phyloP scores from a whole-genome alignment of 2,329 filamentous ascomycete genomes.

The Tolypocladium ovalisporum region DNA sequence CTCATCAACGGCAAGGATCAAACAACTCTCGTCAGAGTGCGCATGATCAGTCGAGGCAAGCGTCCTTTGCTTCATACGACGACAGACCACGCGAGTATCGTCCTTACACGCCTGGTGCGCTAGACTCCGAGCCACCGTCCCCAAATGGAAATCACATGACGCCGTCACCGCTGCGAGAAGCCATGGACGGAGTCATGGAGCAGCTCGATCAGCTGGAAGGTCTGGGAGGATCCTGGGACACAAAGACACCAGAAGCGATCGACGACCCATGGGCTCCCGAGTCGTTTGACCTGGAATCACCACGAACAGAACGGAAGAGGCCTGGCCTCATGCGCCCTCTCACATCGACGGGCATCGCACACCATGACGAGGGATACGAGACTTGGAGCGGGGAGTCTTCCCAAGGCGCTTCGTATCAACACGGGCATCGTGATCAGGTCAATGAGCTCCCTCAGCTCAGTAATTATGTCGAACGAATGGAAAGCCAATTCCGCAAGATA shows the following conservation, averaged over 20 bases:
- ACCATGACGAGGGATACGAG: slow-evolving; percentile 50
- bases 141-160: slow-evolving; percentile 60
- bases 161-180: slow-evolving; percentile 82
- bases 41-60: slow-evolving; percentile 22
- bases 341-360: slow-evolving; percentile 62
- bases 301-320: slow-evolving; percentile 13
- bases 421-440: slow-evolving; percentile 32
- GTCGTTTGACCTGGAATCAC: slow-evolving; percentile 53
- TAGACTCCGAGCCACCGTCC: slow-evolving; percentile 53
- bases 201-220: slow-evolving; percentile 70
- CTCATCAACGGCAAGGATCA: slow-evolving; percentile 19
- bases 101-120: slow-evolving; percentile 43
- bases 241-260: slow-evolving; percentile 43
- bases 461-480: slow-evolving; percentile 88
- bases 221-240: slow-evolving; percentile 41
- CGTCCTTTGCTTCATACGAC: slow-evolving; percentile 29
- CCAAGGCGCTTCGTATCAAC: slow-evolving; percentile 31
- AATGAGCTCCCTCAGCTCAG: slow-evolving; percentile 59
- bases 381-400: slow-evolving; percentile 46
- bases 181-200: slow-evolving; percentile 98
- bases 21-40: slow-evolving; percentile 20
- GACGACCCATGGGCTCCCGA: slow-evolving; percentile 84
- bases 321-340: slow-evolving; percentile 37
- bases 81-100: slow-evolving; percentile 16
- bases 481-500: slow-evolving; percentile 64